phyloP scores from a whole-genome alignment of 1,284 basidiomycete genomes.

The Pseudozyma thailandica region DNA sequence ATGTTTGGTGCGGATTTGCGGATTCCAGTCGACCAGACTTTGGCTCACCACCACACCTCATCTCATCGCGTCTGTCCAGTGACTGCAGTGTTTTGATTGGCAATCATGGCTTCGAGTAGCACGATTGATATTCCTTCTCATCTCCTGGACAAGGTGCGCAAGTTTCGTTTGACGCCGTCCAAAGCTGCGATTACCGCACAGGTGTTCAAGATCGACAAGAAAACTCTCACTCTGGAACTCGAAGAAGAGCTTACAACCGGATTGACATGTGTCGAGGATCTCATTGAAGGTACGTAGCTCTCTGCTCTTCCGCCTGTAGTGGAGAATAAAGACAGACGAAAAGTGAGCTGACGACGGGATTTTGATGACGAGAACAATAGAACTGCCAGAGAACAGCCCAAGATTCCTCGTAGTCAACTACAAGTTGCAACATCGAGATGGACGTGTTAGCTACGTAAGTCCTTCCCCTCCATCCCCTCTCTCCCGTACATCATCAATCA shows the following conservation, averaged over 20 bases:
- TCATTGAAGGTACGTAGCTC: conserved; percentile 53
- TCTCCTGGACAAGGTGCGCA: conserved; percentile 39
- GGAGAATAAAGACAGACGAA: not conserved
- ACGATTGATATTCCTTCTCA: conserved; percentile 61
- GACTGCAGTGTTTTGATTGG: too few relatives aligned
- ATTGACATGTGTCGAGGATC: conserved; percentile 44
- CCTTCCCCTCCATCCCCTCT: conserved; percentile 4
- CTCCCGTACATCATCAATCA: not conserved
- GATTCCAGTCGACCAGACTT: too few relatives aligned
- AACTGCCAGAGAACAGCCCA: conserved; percentile 88
- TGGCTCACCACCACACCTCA: not conserved
- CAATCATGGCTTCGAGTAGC: conserved; percentile 12
- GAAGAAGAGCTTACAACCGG: conserved; percentile 58
- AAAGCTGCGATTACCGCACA: conserved; percentile 50
- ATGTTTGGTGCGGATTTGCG: too few relatives aligned
- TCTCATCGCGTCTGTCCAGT: not conserved
- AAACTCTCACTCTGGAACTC: conserved; percentile 49
- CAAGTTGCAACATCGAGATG: conserved; percentile 82
- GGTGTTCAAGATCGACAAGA: conserved; percentile 63
- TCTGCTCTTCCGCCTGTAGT: not conserved
- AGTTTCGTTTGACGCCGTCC: conserved; percentile 53
- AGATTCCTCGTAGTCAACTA: conserved; percentile 87
- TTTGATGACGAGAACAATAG: conserved; percentile 70
- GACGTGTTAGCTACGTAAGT: conserved; percentile 78
- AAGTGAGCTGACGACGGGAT: not conserved